Evolutionary conservation across 148 eudicot species (phyloP), one percentile per base, ranked within the genome.

Genomic region (Cornus suecica): DNA sequence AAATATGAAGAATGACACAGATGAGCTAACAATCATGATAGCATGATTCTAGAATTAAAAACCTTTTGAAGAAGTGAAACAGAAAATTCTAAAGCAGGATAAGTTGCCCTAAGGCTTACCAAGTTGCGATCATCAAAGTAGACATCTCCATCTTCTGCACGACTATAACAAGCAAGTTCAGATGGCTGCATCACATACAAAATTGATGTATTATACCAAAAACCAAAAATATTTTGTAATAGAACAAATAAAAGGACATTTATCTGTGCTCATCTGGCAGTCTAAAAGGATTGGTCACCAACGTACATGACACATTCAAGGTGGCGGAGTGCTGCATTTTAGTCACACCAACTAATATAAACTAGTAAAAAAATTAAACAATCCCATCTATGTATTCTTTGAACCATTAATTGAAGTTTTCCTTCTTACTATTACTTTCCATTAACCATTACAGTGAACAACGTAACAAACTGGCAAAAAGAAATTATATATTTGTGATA

Each of bases 161-260:
- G 97, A 83, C 99, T 95, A 81, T 82, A 93, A 90, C 97, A 93
- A 80, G 93, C 99, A 81, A 91, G 87, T 74, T 95, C 99, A 69
- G 86, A 84, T 74, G 99, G 99, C 99, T 95, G 74, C 80, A 90
- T 83, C 80, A 83, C 68, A 85, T 80, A 70, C 61, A 81, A 84
- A 80, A 58, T 76, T 70, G 84, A 77, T 76, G 79, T 76, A 80
- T 79, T 72, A 85, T 84, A 80, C 76, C 74, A 75, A 22, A 74
- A 72, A 87, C 67, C 79, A 62, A 37, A 71, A 22, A 15, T 4
- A 58, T 22, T 65, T 34, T 67, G 58, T 25, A 32, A 26, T 52
- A 6, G 22, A 63, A 45, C 73, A 15, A 29, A 84, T 65, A 81
- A 69, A 58, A 66, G 41, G 58, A 74, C 73, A 75, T 77, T 84